A percentile compares a stretch with the other conserved stretches of the same genome.
These are phyloP conservation scores for Irpex sp. DNA, from an alignment of 1,284 basidiomycete species.

Conservation along the genomic window DNA sequence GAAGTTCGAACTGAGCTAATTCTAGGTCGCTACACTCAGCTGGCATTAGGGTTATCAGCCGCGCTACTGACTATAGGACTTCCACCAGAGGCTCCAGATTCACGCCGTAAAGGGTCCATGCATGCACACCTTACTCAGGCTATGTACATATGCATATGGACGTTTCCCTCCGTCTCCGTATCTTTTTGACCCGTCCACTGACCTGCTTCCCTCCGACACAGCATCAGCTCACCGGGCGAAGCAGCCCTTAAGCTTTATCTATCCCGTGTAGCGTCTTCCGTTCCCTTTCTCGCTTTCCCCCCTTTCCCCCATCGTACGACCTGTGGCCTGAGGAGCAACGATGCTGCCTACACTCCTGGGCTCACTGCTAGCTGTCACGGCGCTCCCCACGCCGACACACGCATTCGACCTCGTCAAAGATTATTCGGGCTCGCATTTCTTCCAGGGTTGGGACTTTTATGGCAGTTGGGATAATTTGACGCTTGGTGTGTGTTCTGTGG, in stretches of 20 bases:
- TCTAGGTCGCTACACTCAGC: neutral
- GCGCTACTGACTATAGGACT: too few species aligned
- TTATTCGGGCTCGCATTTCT: slow-evolving; percentile 38
- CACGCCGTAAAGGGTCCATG: too few species aligned
- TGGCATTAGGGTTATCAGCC: too few species aligned
- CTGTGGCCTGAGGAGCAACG: neutral
- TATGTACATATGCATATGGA: too few species aligned
- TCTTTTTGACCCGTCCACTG: too few species aligned
- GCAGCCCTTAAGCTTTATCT: too few species aligned
- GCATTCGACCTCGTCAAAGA: slow-evolving; percentile 14
- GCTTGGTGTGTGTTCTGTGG: slow-evolving; percentile 40
- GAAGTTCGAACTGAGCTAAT: neutral
- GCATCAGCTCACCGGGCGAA: too few species aligned
- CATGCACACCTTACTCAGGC: too few species aligned
- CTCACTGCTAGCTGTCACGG: neutral
- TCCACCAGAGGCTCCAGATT: too few species aligned
- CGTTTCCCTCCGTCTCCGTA: too few species aligned
- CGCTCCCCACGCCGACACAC: neutral
- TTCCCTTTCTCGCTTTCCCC: neutral
- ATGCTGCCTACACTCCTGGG: neutral
- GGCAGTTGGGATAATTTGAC: slow-evolving; percentile 59
- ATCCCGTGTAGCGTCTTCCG: too few species aligned
- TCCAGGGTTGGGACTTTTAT: slow-evolving; percentile 58
- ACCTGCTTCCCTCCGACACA: too few species aligned
- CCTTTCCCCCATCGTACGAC: neutral